A percentile compares a stretch with the other conserved stretches of the same genome.
phyloP scores from a whole-genome alignment of 805 yeast genomes.

The Yamadazyma sp. region DNA sequence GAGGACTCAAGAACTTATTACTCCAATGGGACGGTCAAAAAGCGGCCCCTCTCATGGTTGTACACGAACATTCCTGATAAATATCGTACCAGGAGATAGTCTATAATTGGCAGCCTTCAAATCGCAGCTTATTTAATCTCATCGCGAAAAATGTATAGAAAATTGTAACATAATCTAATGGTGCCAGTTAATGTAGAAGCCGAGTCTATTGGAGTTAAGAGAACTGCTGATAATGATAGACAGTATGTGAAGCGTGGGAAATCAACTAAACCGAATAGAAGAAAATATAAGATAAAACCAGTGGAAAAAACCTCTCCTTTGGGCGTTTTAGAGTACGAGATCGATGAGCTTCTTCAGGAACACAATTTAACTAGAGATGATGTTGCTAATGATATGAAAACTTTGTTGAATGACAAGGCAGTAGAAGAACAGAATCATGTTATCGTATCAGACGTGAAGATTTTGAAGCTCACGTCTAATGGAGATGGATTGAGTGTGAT shows the following conservation, averaged over 20 bases:
- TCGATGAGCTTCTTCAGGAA: constrained; percentile 53
- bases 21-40: constrained; percentile 38
- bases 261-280: constrained; percentile 28
- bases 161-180: constrained; percentile 8
- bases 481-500: constrained; percentile 87
- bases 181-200: constrained; percentile 9
- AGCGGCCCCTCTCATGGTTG: constrained; percentile 31
- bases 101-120: constrained; percentile 1
- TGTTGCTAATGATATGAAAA: constrained; percentile 64
- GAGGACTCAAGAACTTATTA: constrained; percentile 46
- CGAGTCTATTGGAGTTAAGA: neutral
- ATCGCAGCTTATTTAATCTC: neutral
- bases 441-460: constrained; percentile 53
- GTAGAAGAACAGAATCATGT: constrained; percentile 56
- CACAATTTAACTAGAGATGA: constrained; percentile 44
- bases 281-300: constrained; percentile 60
- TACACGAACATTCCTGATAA: constrained; percentile 29
- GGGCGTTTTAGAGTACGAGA: constrained; percentile 77
- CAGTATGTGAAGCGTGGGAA: constrained; percentile 17
- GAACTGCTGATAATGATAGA: constrained; percentile 9
- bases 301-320: constrained; percentile 76
- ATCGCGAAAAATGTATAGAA: constrained; percentile 13
- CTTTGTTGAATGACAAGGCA: constrained; percentile 59
- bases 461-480: constrained; percentile 63
- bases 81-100: constrained; percentile 15